phyloP scores from a whole-genome alignment of 2,329 filamentous ascomycete genomes.

The Fusarium protoensiforme region DNA sequence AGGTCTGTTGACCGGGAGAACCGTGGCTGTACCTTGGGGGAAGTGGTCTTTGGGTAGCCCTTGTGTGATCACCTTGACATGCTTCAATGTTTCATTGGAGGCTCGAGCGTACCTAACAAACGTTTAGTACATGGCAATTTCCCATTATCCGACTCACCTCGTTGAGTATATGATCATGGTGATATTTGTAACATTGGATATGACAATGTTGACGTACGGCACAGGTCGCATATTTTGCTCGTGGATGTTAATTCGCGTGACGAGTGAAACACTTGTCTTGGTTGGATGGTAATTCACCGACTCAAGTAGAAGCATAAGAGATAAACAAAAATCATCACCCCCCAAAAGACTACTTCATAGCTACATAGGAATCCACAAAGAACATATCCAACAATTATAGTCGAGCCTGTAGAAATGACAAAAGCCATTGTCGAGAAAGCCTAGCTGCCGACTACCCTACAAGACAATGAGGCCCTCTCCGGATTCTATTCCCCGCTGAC shows the following conservation, averaged over 20 bases:
- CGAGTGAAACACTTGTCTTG: not conserved
- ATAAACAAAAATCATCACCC: not conserved
- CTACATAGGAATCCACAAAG: not conserved
- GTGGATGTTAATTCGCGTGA: not conserved
- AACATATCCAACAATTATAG: no score
- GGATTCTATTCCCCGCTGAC: conserved; percentile 32
- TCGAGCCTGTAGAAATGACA: not conserved
- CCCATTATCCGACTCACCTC: not conserved
- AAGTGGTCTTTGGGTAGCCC: not conserved
- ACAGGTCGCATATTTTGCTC: not conserved
- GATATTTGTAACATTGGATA: no score
- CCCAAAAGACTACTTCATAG: not conserved
- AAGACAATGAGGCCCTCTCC: conserved; percentile 20
- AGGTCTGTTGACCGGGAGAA: not conserved
- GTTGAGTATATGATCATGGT: not conserved
- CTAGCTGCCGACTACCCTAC: conserved; percentile 15
- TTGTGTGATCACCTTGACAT: not conserved
- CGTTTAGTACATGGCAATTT: not conserved
- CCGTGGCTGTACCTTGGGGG: not conserved
- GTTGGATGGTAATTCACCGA: not conserved
- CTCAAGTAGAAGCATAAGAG: not conserved
- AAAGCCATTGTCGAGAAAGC: not conserved
- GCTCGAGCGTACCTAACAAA: not conserved
- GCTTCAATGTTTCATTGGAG: not conserved
- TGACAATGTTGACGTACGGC: not conserved